Percentiles rank a stretch among this genome's conserved stretches.
These are phyloP conservation scores for Alloascoidea hylecoeti DNA, from an alignment of 805 yeast species.

Conservation along the genomic window DNA sequence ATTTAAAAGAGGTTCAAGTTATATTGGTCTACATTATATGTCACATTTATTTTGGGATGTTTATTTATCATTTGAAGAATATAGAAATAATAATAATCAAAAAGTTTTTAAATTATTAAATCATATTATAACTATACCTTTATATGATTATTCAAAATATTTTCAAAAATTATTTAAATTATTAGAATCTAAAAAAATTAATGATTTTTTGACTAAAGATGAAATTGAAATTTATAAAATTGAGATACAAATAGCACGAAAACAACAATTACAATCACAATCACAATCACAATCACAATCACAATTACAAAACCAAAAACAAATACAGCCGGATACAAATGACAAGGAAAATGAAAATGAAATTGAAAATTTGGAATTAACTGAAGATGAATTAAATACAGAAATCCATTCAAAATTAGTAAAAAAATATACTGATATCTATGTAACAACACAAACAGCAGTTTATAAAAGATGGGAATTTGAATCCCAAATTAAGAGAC, in stretches of 20 bases:
- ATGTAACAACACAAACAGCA: constrained; percentile 29
- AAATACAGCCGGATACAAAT: constrained; percentile 2
- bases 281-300: constrained; percentile 7
- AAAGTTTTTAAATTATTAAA: constrained; percentile 28
- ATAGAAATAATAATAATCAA: constrained; percentile 20
- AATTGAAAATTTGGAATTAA: background rate
- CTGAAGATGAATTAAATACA: background rate
- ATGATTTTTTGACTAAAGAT: background rate
- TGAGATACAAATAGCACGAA: constrained; percentile 9
- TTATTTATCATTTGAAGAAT: constrained; percentile 46
- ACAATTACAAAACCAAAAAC: constrained; percentile 8
- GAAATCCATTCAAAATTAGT: background rate
- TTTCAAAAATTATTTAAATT: constrained; percentile 32
- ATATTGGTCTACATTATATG: constrained; percentile 58
- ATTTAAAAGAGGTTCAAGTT: constrained; percentile 32
- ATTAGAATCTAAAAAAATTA: constrained; percentile 2
- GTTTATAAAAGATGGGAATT: constrained; percentile 56
- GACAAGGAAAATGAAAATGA: background rate
- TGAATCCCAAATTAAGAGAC: constrained; percentile 51
- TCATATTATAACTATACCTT: constrained; percentile 32
- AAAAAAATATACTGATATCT: constrained; percentile 20
- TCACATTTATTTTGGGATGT: constrained; percentile 79
- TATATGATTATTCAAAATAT: constrained; percentile 79
- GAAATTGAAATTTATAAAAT: constrained; percentile 16
- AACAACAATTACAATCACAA: constrained; percentile 7